Conservation (phyloP, 1,139 yeast genomes). For the Geotrichum restrictum region DNA sequence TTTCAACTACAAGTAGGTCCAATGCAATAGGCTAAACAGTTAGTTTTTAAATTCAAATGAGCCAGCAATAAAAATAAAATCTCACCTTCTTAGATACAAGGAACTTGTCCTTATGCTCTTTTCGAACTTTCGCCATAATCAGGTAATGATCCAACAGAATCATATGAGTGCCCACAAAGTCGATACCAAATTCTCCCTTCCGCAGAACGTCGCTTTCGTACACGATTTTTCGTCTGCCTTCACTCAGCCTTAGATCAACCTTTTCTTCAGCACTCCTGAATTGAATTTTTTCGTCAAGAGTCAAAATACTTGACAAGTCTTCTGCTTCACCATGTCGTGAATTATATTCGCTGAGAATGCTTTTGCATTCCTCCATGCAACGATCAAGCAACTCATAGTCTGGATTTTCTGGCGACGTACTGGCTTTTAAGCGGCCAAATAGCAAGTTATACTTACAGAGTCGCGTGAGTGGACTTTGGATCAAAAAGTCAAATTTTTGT, state of each 20-base stretch:
- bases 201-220: conserved; percentile 59
- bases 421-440: conserved; percentile 53
- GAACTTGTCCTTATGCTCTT: conserved; percentile 31
- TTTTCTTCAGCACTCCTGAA: conserved; percentile 39
- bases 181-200: conserved; percentile 58
- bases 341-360: conserved; percentile 49
- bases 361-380: conserved; percentile 51
- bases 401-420: conserved; percentile 50
- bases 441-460: conserved; percentile 69
- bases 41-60: conserved; percentile 15
- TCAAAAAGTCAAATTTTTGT: conserved; percentile 59
- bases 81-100: conserved; percentile 25
- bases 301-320: conserved; percentile 42
- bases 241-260: conserved; percentile 50
- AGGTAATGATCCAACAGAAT: conserved; percentile 71
- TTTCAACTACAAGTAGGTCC: conserved; percentile 40
- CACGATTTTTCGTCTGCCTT: conserved; percentile 55
- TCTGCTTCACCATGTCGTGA: conserved; percentile 42
- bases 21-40: conserved; percentile 40
- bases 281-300: conserved; percentile 35
- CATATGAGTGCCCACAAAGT: conserved; percentile 47
- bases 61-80: conserved; percentile 21
- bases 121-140: conserved; percentile 55
- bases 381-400: conserved; percentile 54
- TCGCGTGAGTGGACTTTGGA: conserved; percentile 47